Percentiles rank a stretch among this genome's conserved stretches.
Conservation (phyloP, 139 green algal species). For the Mesotaenium endlicherianum region DNA sequence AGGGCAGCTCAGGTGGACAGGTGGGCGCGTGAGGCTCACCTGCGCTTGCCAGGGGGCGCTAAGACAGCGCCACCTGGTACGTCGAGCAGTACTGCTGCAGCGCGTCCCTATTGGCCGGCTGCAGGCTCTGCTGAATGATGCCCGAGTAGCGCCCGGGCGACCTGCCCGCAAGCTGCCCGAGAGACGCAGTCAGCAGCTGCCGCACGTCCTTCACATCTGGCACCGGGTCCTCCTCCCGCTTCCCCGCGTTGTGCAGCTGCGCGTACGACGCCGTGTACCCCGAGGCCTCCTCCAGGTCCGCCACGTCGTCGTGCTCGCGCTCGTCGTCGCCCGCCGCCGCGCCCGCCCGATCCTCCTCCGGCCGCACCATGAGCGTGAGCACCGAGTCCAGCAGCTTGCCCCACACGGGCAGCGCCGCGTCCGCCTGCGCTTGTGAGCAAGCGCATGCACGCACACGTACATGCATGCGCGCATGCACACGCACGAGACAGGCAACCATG, state of each 20-base stretch:
- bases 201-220: slow-evolving; percentile 55
- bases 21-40: not conserved
- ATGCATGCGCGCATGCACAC: too few species aligned
- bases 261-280: slow-evolving; percentile 61
- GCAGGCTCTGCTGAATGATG: slow-evolving; percentile 13
- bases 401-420: slow-evolving; percentile 57
- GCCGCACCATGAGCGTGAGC: slow-evolving; percentile 59
- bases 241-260: slow-evolving; percentile 74
- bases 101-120: not conserved
- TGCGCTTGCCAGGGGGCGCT: not conserved
- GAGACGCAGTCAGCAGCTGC: slow-evolving; percentile 51
- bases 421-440: too few species aligned
- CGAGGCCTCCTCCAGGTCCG: slow-evolving; percentile 17
- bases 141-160: not conserved
- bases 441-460: too few species aligned
- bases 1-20: not conserved
- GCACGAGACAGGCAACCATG: too few species aligned
- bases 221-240: slow-evolving; percentile 59
- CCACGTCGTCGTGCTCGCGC: slow-evolving; percentile 4
- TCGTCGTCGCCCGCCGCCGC: not conserved
- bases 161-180: slow-evolving; percentile 30
- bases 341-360: slow-evolving; percentile 16
- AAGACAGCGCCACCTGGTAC: slow-evolving; percentile 23
- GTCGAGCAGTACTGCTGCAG: slow-evolving; percentile 8
- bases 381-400: slow-evolving; percentile 64